Conservation (phyloP, 345 rosid species). For the Gossypium sturtianum region DNA sequence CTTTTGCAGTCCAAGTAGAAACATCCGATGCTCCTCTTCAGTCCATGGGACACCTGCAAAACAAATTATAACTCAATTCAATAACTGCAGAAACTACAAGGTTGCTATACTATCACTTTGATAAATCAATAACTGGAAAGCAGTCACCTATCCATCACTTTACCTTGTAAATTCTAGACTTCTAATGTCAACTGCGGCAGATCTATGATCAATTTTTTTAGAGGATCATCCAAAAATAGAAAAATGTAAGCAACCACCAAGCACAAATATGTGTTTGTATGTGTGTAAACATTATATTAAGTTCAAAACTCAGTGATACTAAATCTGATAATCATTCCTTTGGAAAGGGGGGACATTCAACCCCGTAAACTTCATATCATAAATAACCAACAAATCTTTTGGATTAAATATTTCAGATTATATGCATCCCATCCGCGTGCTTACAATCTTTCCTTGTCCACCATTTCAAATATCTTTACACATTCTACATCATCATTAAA, state of each 20-base stretch:
- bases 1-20: conserved; percentile 86
- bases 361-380: background rate
- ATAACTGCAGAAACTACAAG: background rate
- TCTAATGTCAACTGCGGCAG: background rate
- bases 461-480: background rate
- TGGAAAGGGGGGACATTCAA: background rate
- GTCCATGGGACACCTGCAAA: conserved; percentile 93
- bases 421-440: background rate
- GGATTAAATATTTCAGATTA: background rate
- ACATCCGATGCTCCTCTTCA: conserved; percentile 95
- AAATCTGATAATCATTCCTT: background rate
- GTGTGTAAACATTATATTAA: background rate
- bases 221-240: background rate
- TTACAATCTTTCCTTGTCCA: background rate
- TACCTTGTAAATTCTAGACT: background rate
- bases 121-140: background rate
- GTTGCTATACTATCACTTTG: background rate
- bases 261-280: too few species aligned
- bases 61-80: conserved; percentile 7
- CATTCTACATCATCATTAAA: background rate
- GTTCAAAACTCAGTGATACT: background rate
- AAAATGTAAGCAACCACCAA: background rate
- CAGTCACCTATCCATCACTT: background rate
- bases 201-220: background rate
- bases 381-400: background rate